Conservation (phyloP, 345 rosid genomes). For the Crucihimalaya himalaica region DNA sequence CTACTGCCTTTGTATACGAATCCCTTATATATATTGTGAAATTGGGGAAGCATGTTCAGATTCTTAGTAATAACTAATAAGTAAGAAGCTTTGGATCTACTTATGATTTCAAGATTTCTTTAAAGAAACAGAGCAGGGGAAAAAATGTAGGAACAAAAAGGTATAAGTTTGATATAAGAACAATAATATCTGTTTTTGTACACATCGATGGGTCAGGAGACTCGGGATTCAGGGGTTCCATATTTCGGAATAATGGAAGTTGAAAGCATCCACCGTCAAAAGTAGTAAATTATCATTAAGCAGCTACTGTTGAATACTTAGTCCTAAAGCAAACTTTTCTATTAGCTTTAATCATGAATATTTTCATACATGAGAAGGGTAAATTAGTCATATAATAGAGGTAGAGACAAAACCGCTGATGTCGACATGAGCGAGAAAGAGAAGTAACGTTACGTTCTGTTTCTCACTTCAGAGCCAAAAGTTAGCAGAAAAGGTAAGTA, state of each 20-base stretch:
- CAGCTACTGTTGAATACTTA: slow-evolving; percentile 26
- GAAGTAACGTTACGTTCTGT: slow-evolving; percentile 15
- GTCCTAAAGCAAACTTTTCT: slow-evolving; percentile 31
- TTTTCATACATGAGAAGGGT: not conserved
- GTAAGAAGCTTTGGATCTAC: not conserved
- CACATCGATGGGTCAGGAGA: not conserved
- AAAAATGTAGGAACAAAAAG: not conserved
- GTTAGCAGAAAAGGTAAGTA: not conserved
- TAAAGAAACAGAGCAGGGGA: not conserved
- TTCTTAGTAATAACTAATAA: not conserved
- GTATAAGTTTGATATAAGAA: not conserved
- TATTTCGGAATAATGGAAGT: not conserved
- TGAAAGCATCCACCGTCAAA: slow-evolving; percentile 25
- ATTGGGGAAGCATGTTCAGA: not conserved
- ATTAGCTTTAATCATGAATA: slow-evolving; percentile 10
- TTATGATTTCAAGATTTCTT: not conserved
- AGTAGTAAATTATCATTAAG: slow-evolving; percentile 13
- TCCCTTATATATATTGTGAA: not conserved
- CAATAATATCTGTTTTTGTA: not conserved
- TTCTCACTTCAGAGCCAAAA: slow-evolving; percentile 17
- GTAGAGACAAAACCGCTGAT: slow-evolving; percentile 28
- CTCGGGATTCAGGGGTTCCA: not conserved
- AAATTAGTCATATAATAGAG: slow-evolving; percentile 1
- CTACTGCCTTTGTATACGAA: slow-evolving; percentile 3
- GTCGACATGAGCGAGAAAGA: slow-evolving; percentile 30